Base-by-base conservation (phyloP, 441 rosid species). In the Croton laevigatus region DNA sequence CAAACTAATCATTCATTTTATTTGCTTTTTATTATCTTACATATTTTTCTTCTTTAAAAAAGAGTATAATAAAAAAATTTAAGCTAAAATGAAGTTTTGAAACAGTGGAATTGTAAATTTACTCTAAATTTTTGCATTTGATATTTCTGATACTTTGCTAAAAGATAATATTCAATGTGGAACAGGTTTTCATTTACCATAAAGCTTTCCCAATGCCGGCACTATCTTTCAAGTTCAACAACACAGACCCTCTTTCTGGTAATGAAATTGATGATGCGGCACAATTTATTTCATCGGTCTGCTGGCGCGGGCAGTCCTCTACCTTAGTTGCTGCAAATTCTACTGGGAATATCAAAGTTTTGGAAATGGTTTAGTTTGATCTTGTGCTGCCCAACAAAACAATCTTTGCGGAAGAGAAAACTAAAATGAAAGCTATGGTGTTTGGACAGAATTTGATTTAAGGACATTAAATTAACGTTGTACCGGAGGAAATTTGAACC, bases 191-290 rank as follows among this genome's bases (percentile, higher is more conserved):
- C 70, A 79, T 96, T 69, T 96, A 93, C 86, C 99, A 96, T 78
- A 96, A 91, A 81, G 97, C 99, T 65, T 96, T 96, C 71, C 97
- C 99, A 3, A 93, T 96, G 98, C 98, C 99, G 0, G 95, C 87
- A n/a, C 71, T 93, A 73, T 82, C 97, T 7, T 86, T 79, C 86
- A 93, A 88, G 88, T 93, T 88, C 76, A 86, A 66, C 84, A 78
- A 73, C 76, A 77, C 75, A 6, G 96, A 91, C 73, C 78, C 81
- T 8, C 67, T 76, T 55, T 87, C 94, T 0, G 89, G 93, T 52
- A 84, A 80, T 0, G 97, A 93, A 68, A 76, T 60, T 68, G 97
- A 96, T 19, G 93, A 93, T 65, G 54, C 91, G 1, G 64, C 87
- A 6, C 97, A 91, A 82, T 96, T 93, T 79, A 88, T 89, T 71